phyloP scores from a whole-genome alignment of 495 filamentous ascomycete genomes.

The Trypethelium eluteriae region DNA sequence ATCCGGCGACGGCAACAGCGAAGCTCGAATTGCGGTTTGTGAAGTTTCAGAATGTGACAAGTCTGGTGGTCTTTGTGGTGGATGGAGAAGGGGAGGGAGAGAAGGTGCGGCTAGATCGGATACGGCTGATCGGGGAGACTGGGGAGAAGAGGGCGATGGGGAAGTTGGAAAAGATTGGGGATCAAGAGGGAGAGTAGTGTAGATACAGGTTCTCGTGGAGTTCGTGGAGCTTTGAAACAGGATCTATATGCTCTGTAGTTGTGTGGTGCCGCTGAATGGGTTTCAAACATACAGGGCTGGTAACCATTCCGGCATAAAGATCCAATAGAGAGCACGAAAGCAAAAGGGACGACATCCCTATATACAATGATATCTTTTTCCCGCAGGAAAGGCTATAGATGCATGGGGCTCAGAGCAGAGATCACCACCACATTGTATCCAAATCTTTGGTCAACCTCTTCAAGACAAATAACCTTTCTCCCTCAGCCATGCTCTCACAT shows the following conservation, averaged over 20 bases:
- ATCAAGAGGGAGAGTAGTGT: conserved; percentile 43
- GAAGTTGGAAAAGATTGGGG: conserved; percentile 90
- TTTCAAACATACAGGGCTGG: no score
- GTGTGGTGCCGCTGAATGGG: no score
- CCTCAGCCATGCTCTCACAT: conserved; percentile 55
- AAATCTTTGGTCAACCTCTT: not conserved
- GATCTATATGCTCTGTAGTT: no score
- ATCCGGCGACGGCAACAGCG: conserved; percentile 72
- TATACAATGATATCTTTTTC: no score
- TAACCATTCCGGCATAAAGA: no score
- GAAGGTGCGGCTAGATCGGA: conserved; percentile 75
- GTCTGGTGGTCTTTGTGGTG: conserved; percentile 78
- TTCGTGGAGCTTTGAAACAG: no score
- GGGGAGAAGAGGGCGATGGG: conserved; percentile 88
- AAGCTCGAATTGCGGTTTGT: conserved; percentile 80
- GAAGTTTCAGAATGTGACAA: conserved; percentile 90
- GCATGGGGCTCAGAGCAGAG: no score
- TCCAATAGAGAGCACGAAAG: no score
- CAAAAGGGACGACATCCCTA: no score
- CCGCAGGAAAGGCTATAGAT: no score
- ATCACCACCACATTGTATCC: not conserved
- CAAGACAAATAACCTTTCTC: conserved; percentile 46
- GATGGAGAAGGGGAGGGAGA: conserved; percentile 81
- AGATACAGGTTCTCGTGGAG: not conserved
- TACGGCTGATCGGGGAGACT: conserved; percentile 83